Evolutionary conservation across 1,139 yeast species (phyloP), one percentile per base, ranked within the genome.

Genomic region (Hemisphaericaspora subhashii): DNA sequence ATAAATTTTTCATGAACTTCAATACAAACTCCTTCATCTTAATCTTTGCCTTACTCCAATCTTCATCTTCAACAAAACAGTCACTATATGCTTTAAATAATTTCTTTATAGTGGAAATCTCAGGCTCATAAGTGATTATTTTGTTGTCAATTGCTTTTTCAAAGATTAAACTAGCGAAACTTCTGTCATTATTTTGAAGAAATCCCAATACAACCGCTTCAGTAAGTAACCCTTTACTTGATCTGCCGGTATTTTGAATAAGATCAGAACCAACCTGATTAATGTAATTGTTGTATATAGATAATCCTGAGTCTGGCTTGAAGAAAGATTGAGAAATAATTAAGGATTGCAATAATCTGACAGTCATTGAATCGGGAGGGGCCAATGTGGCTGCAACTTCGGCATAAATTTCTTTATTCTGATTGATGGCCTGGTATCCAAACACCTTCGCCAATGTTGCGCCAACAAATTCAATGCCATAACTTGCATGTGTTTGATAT

Each of bases 11-110:
- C 13, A 45, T n/a, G 26, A 41, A 45, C 2, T 39, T 12, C 31
- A 45, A 38, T 7, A 41, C 39, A n/a, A 29, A 16, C 5, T 36
- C 16, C 28, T 34, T 40, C 39, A 44, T 38, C 23, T 36, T 38
- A 5, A 31, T 12, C 14, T 40, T 30, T 3, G 46, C 47, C 21
- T 34, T 23, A 3, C 12, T 13, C 72, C 72, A 64, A 30, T 50
- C 50, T 36, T 64, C 66, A 33, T 55, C 54, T 16, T 62, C 69
- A 3, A 40, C 57, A 47, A 57, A 70, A 1, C 76, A 68, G 18
- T 80, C 83, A 3, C 89, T 87, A 52, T 80, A 83, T 0, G 60
- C 62, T 46, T 77, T 77, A 52, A 83, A 71, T 4, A 69, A 49
- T 17, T 61, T 64, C 47, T 77, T 77, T 7, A 81, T 54, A 20